Percentiles rank a stretch among this genome's conserved stretches.
These are phyloP conservation scores for Kwoniella pini DNA, from an alignment of 768 basidiomycete species.

Conservation along the genomic window DNA sequence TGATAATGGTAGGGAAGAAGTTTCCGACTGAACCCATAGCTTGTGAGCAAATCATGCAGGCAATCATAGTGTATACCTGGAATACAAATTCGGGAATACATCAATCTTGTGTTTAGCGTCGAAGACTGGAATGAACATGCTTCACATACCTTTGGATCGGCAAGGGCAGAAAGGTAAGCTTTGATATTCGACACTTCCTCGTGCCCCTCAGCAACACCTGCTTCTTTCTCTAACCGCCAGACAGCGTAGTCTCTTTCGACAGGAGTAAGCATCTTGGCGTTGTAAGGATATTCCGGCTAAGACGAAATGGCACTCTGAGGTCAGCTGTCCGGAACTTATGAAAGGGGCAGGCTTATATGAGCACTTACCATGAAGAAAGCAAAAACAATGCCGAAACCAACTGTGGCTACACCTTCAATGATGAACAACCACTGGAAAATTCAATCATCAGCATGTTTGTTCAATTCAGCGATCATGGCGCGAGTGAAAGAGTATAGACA, in stretches of 20 bases:
- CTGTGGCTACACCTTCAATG: slow-evolving; percentile 23
- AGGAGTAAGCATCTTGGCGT: slow-evolving; percentile 24
- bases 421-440: slow-evolving; percentile 39
- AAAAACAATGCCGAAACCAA: slow-evolving; percentile 13
- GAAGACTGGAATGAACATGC: background rate
- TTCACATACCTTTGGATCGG: slow-evolving; percentile 24
- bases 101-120: background rate
- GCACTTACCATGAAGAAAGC: slow-evolving; percentile 22
- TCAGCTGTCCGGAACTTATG: no score
- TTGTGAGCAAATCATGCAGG: slow-evolving; percentile 28
- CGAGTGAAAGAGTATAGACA: no score
- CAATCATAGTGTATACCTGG: slow-evolving; percentile 20
- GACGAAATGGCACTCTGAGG: background rate
- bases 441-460: background rate
- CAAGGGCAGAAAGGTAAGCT: slow-evolving; percentile 8
- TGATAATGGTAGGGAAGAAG: slow-evolving; percentile 34
- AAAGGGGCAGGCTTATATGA: background rate
- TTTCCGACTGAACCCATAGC: slow-evolving; percentile 28
- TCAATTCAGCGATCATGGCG: no score
- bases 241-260: slow-evolving; percentile 32
- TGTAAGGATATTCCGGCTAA: slow-evolving; percentile 34
- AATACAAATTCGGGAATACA: background rate
- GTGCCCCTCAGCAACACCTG: slow-evolving; percentile 22
- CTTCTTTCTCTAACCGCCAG: slow-evolving; percentile 31
- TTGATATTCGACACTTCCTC: slow-evolving; percentile 8